These are phyloP conservation scores for Entomortierella chlamydospora DNA, from an alignment of 192 early-diverging fungal species.

Conservation along the genomic window DNA sequence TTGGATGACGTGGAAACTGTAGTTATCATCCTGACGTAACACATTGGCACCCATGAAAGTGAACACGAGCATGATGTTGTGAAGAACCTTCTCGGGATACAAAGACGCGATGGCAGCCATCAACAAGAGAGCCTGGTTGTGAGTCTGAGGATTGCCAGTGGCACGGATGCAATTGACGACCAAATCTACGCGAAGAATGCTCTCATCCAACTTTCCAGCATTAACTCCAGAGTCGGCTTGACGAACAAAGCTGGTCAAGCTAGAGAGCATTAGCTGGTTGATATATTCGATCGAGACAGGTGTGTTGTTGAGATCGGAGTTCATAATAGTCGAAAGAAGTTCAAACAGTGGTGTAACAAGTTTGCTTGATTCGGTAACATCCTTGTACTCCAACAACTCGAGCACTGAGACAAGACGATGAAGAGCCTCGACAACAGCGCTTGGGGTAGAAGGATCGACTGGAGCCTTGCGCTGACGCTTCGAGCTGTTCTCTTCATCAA, in stretches of 20 bases:
- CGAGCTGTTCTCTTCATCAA: constrained; percentile 21
- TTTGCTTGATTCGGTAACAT: constrained; percentile 58
- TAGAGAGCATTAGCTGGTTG: constrained; percentile 85
- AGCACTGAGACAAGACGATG: constrained; percentile 74
- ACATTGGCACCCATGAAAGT: constrained; percentile 98
- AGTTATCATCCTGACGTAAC: constrained; percentile 95
- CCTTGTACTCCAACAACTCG: constrained; percentile 80
- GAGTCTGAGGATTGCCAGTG: constrained; percentile 94
- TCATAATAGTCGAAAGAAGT: constrained; percentile 73
- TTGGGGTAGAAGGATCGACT: constrained; percentile 15
- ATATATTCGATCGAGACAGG: constrained; percentile 83
- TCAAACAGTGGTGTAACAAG: constrained; percentile 80
- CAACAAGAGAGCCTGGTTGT: constrained; percentile 88
- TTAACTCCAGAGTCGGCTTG: constrained; percentile 38
- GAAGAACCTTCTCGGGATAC: constrained; percentile 86
- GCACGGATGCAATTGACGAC: constrained; percentile 90
- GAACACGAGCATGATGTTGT: constrained; percentile 96
- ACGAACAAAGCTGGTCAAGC: constrained; percentile 69
- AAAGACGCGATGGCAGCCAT: constrained; percentile 87
- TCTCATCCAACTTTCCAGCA: constrained; percentile 65
- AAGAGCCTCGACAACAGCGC: constrained; percentile 55
- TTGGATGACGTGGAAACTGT: constrained; percentile 95
- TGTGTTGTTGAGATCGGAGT: constrained; percentile 56
- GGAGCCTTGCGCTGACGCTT: constrained; percentile 51
- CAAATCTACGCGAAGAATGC: constrained; percentile 82